Evolutionary conservation across 805 yeast species (phyloP), one percentile per base, ranked within the genome.

Genomic region (Yarrowia sp.): DNA sequence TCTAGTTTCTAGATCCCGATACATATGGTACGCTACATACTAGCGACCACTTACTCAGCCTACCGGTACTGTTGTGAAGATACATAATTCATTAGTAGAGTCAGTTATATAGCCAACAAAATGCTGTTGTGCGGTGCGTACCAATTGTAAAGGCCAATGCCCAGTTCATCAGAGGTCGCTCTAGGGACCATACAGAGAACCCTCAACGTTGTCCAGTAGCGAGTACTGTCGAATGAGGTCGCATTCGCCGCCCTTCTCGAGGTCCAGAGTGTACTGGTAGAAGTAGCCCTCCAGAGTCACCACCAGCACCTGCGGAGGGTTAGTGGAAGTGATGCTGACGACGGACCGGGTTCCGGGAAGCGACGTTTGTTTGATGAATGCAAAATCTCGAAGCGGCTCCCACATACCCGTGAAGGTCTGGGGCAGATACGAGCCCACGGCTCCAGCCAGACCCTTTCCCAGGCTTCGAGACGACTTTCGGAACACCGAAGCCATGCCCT

Each of bases 241-340:
- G 74, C 98, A 93, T 70, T 92, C 97, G 1, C 99, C 99, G 1
- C 98, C 98, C 61, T 92, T 75, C 64, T 86, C 96, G 0, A 94
- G 86, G 65, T 90, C 94, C 47, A 93, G 75, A 1, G 86, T 86
- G 72, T 90, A 93, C 56, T 87, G 88, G 68, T 86, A 87, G 66
- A 88, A 87, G 66, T 81, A 83, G 0, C 98, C 98, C 62, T 85
- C 88, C 0, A 87, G 81, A 0, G 96, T 89, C 3, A 90, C 89
- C 6, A 91, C 93, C 63, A 84, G 80, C 13, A 84, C 84, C 44
- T 63, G 64, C 27, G 72, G 65, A 21, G 68, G 62, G 55, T 67
- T 69, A 7, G 69, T 63, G 13, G 69, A 66, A 19, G 75, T 70
- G 35, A 77, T 65, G 6, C 77, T 78, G 13, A 77, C 76, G 9